phyloP scores from a whole-genome alignment of 139 green algal genomes.

The Chlorella sp. region DNA sequence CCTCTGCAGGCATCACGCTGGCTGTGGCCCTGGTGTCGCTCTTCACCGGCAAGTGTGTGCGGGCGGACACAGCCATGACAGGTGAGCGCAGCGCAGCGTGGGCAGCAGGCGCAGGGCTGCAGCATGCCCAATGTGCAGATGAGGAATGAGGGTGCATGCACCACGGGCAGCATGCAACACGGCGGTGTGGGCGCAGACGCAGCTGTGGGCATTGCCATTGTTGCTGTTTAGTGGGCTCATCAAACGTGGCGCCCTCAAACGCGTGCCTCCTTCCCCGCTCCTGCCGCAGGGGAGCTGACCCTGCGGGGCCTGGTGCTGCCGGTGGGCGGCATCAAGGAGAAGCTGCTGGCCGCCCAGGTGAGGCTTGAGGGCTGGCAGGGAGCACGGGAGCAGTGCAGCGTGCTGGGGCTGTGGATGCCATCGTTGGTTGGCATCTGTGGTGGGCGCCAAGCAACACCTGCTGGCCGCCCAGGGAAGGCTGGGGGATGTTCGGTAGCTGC shows the following conservation, averaged over 20 bases:
- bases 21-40: slow-evolving; percentile 92
- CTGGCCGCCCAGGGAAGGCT: too few relatives aligned
- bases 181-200: too few relatives aligned
- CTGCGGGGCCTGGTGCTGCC: slow-evolving; percentile 94
- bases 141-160: too few relatives aligned
- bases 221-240: neutral
- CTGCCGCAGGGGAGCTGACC: slow-evolving; percentile 87
- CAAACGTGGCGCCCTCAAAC: neutral
- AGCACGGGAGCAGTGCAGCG: too few relatives aligned
- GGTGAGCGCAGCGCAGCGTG: neutral
- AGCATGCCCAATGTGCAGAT: too few relatives aligned
- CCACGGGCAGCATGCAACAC: neutral
- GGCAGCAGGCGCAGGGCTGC: neutral
- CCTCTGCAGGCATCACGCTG: slow-evolving; percentile 91
- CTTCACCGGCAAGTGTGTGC: slow-evolving; percentile 68
- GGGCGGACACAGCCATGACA: slow-evolving; percentile 76
- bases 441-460: too few relatives aligned
- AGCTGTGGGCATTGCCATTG: neutral
- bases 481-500: too few relatives aligned
- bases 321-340: slow-evolving; percentile 96
- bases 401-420: too few relatives aligned
- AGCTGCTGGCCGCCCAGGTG: slow-evolving; percentile 82
- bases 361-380: too few relatives aligned
- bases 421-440: too few relatives aligned
- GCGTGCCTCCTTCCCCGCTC: slow-evolving; percentile 50